Base-by-base conservation (phyloP, 345 rosid species). In the Orychophragmus violaceus region DNA sequence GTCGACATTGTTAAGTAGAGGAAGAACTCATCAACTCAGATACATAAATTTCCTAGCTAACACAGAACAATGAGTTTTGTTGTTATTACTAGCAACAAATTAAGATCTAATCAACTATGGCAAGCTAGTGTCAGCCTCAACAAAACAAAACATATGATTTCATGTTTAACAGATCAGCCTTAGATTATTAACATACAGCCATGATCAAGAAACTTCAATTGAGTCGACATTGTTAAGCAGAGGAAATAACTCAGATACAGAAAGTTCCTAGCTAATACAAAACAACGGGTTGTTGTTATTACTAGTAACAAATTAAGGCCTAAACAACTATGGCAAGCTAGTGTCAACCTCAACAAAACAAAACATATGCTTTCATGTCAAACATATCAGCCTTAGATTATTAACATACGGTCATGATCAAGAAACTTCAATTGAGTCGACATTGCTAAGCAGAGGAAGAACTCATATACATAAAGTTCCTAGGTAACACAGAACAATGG, bases 401-500 rank as follows among this genome's bases (percentile, higher is more conserved):
- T 51, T 28, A 22, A 41, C 55, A 60, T 12, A 51, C 4, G 2
- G 14, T 24, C 37, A 18, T 18, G 51, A 59, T 21, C 33, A 39
- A 25, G 24, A 57, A 33, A 45, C 36, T 45, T 46, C 51, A 69
- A 6, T 2, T 6, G 17, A 56, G 13, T 33, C 18, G 3, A 55
- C 51, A 54, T 42, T 71, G 30, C 32, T 14, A 19, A 45, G 76
- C 33, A 32, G 51, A 64, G 13, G 45, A 71, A 27, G 51, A 46
- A 36, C 14, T 41, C 4, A 56, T 59, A 54, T 36, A 54, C 29
- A 71, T 12, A 19, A 70, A 60, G 23, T 14, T 61, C 55, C 45
- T 16, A 29, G 44, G 30, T 41, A 61, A 14, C 35, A 59, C 25
- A 59, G 16, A 36, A 12, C 41, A 36, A 13, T 13, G 16, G 2